Conservation (phyloP, 768 basidiomycete genomes). For the Trametes cingulata region DNA sequence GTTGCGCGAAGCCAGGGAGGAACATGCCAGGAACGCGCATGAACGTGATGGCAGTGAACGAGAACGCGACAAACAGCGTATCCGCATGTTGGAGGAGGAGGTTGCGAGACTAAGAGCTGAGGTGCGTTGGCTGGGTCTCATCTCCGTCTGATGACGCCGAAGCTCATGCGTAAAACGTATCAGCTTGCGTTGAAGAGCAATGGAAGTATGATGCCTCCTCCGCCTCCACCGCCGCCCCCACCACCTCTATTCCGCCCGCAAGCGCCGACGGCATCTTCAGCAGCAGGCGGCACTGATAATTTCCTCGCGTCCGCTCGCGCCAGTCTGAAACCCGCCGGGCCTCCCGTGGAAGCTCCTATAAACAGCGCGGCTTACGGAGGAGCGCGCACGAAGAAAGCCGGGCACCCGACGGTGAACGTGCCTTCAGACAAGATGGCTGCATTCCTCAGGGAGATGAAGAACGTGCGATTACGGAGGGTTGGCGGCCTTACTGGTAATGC, state of each 20-base stretch:
- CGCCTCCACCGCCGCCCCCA: constrained; percentile 42
- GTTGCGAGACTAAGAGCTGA: constrained; percentile 61
- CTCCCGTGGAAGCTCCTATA: constrained; percentile 68
- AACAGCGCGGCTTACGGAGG: constrained; percentile 39
- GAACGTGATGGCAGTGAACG: constrained; percentile 48
- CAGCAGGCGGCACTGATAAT: constrained; percentile 27
- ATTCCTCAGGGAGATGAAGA: constrained; percentile 80
- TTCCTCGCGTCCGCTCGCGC: constrained; percentile 66
- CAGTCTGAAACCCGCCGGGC: constrained; percentile 56
- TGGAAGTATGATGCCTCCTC: constrained; percentile 40
- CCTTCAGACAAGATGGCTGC: constrained; percentile 82
- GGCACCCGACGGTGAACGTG: constrained; percentile 70
- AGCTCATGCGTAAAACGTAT: too few species aligned
- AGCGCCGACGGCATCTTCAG: constrained; percentile 16
- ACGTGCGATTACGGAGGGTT: constrained; percentile 64
- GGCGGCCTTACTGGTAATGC: constrained; percentile 29
- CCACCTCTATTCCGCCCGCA: constrained; percentile 24
- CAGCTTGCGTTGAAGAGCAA: constrained; percentile 12
- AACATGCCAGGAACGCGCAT: constrained; percentile 43
- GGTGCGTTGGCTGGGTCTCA: constrained; percentile 5
- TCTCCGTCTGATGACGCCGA: too few species aligned
- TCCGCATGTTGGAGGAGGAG: constrained; percentile 66
- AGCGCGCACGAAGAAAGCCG: constrained; percentile 44
- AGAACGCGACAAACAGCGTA: constrained; percentile 60
- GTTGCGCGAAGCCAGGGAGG: constrained; percentile 53